Conservation (phyloP, 257 asterid species). For the Eustoma russellianum region DNA sequence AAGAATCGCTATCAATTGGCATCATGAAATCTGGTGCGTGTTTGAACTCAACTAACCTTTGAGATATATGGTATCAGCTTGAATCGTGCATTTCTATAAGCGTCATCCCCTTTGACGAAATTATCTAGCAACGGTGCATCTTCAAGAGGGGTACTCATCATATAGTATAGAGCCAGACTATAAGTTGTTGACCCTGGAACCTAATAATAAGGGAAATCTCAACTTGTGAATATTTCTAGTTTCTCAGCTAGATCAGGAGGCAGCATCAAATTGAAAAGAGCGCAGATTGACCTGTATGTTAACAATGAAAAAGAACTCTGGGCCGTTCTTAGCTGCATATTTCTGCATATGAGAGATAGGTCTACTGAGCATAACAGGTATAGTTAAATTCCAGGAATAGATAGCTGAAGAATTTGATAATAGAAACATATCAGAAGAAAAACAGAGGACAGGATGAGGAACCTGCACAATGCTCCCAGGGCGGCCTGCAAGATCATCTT, state of each 20-base stretch:
- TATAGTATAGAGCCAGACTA: slow-evolving; percentile 79
- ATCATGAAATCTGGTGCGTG: too few species aligned
- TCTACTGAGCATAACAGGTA: too few species aligned
- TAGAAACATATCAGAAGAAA: too few species aligned
- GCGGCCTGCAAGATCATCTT: slow-evolving; percentile 94
- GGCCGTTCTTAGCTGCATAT: slow-evolving; percentile 87
- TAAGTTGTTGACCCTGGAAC: slow-evolving; percentile 94
- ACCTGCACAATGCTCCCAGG: slow-evolving; percentile 96
- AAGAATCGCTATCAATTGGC: too few species aligned
- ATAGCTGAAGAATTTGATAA: too few species aligned
- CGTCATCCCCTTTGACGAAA: slow-evolving; percentile 89
- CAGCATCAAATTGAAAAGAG: slow-evolving; percentile 5
- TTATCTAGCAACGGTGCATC: slow-evolving; percentile 85
- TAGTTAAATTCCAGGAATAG: too few species aligned
- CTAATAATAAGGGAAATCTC: slow-evolving; percentile 18
- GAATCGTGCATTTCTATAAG: slow-evolving; percentile 92
- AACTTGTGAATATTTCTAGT: not conserved
- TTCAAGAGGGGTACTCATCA: slow-evolving; percentile 83
- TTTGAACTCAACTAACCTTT: slow-evolving; percentile 36
- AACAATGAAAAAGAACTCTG: slow-evolving; percentile 85
- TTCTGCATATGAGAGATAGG: slow-evolving; percentile 22
- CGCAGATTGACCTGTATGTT: slow-evolving; percentile 68
- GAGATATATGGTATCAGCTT: slow-evolving; percentile 98
- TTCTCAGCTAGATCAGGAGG: slow-evolving; percentile 4
- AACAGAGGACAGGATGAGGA: not conserved